Evolutionary conservation across 257 asterid genomes (phyloP).

Genomic region (Solanum virginianum): DNA sequence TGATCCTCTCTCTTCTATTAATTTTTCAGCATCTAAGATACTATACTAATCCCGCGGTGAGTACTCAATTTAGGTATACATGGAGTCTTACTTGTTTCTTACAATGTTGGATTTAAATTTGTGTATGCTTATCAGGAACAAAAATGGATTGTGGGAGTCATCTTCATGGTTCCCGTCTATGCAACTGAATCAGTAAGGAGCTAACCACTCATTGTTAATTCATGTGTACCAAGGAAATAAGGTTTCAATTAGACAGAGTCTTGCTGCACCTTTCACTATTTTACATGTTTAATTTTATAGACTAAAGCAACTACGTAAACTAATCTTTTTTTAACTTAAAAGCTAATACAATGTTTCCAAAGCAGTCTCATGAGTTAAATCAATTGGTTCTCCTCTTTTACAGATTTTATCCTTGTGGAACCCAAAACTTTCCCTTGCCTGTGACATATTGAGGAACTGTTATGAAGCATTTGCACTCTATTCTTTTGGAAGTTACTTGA

Average conservation of each 20-base stretch:
- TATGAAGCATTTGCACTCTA: constrained; percentile 94
- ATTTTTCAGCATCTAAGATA: constrained; percentile 70
- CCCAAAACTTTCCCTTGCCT: constrained; percentile 57
- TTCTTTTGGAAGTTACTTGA: constrained; percentile 93
- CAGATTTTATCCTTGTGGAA: constrained; percentile 83
- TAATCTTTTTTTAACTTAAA: background rate
- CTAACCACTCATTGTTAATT: background rate
- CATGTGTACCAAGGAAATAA: background rate
- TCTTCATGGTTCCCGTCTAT: constrained; percentile 89
- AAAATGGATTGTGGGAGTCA: constrained; percentile 80
- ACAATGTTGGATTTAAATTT: background rate
- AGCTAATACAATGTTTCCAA: background rate
- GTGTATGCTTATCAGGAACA: constrained; percentile 54
- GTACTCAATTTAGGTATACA: constrained; percentile 4
- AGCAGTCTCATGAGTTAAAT: background rate
- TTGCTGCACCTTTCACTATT: background rate
- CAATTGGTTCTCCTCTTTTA: background rate
- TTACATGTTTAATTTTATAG: background rate
- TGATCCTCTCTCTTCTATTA: constrained; percentile 54
- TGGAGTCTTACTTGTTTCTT: background rate
- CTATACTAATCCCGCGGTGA: constrained; percentile 72
- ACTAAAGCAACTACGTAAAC: background rate
- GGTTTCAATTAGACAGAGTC: background rate
- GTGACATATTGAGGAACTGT: constrained; percentile 86
- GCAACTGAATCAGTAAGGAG: constrained; percentile 76